These are phyloP conservation scores for Phialophora macrospora DNA, from an alignment of 2,329 filamentous ascomycete species.

Conservation along the genomic window DNA sequence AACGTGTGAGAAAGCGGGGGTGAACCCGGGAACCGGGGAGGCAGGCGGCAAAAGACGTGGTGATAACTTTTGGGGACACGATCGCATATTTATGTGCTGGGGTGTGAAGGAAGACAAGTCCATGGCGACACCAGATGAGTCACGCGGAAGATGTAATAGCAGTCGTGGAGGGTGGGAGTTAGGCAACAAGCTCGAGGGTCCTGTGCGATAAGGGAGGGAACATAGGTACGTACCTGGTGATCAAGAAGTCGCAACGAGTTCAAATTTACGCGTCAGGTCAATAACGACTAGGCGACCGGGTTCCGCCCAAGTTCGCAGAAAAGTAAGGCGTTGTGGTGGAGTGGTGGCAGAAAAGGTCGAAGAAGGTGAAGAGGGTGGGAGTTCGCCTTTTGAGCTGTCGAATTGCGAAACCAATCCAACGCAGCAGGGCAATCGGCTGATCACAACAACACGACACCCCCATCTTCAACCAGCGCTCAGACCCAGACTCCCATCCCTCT, in stretches of 20 bases:
- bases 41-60: conserved; percentile 21
- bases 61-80: conserved; percentile 16
- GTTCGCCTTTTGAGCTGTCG: conserved; percentile 27
- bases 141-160: conserved; percentile 21
- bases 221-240: conserved; percentile 36
- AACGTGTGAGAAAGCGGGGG: conserved; percentile 25
- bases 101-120: conserved; percentile 14
- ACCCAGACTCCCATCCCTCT: background rate
- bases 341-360: conserved; percentile 27
- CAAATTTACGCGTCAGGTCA: conserved; percentile 20
- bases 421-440: conserved; percentile 10
- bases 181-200: conserved; percentile 32
- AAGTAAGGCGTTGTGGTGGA: conserved; percentile 30
- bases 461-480: conserved; percentile 3
- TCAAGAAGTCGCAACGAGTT: conserved; percentile 23
- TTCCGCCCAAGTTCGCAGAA: conserved; percentile 16
- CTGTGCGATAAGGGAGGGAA: conserved; percentile 25
- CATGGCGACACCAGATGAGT: conserved; percentile 33
- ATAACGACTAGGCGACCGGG: conserved; percentile 34
- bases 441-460: conserved; percentile 20
- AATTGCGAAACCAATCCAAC: conserved; percentile 26
- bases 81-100: conserved; percentile 16
- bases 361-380: conserved; percentile 30
- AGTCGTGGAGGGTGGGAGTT: conserved; percentile 24
- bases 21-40: conserved; percentile 5